phyloP scores from a whole-genome alignment of 345 rosid species.

The Sisymbrium altissimum region DNA sequence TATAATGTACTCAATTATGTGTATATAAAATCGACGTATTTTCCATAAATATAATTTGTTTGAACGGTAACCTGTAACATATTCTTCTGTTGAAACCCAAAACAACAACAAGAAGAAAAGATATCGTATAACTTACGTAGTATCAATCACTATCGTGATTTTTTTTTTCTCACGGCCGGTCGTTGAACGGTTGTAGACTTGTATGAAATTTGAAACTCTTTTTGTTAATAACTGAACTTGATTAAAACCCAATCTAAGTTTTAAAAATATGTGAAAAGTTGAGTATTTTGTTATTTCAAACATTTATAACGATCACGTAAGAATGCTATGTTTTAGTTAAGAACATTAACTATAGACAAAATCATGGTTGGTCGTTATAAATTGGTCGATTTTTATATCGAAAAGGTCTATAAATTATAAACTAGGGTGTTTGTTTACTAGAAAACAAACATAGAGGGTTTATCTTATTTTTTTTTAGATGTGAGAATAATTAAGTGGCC shows the following conservation, averaged over 20 bases:
- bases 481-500: not conserved
- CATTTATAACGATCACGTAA: not conserved
- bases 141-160: not conserved
- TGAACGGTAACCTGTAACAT: not conserved
- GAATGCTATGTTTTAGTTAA: not conserved
- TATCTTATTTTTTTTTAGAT: not conserved
- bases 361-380: not conserved
- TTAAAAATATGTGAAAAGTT: not conserved
- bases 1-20: not conserved
- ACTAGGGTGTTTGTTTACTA: not conserved
- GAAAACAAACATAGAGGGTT: not conserved
- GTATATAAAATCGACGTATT: slow-evolving; percentile 12
- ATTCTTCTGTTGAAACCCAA: not conserved
- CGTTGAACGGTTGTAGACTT: not conserved
- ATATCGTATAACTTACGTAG: not conserved
- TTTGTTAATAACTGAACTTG: not conserved
- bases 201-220: too few species aligned
- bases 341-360: not conserved
- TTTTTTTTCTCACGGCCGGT: not conserved
- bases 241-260: not conserved
- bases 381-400: not conserved
- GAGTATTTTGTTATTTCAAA: not conserved
- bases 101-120: not conserved
- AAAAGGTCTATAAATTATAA: not conserved
- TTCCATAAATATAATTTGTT: not conserved